Conservation (phyloP, 495 filamentous ascomycete species). For the Aspergillus asperescens region DNA sequence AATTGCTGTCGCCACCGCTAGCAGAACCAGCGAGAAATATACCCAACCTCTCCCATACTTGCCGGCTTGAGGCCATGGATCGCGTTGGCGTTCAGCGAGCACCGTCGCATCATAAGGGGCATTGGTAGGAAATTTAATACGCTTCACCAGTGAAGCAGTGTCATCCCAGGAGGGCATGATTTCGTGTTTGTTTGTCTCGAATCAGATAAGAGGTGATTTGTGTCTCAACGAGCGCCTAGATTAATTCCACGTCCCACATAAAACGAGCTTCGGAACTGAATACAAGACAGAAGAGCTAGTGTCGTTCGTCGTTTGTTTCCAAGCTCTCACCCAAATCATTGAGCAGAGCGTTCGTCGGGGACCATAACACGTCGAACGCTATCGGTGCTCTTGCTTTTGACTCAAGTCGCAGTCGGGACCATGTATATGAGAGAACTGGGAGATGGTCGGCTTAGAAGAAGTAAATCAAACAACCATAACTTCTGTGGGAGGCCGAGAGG, state of each 20-base stretch:
- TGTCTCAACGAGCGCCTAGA: background rate
- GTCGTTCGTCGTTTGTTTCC: background rate
- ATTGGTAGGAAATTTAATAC: constrained; percentile 67
- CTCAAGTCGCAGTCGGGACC: background rate
- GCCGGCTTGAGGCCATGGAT: constrained; percentile 74
- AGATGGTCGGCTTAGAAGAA: constrained; percentile 5
- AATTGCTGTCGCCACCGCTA: constrained; percentile 56
- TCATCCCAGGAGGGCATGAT: constrained; percentile 17
- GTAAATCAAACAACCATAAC: constrained; percentile 2
- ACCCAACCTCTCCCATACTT: constrained; percentile 88
- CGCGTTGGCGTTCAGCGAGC: constrained; percentile 65
- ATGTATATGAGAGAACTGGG: background rate
- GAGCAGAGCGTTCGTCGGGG: constrained; percentile 3
- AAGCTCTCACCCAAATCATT: background rate
- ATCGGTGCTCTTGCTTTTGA: background rate
- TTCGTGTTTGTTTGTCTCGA: background rate
- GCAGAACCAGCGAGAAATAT: constrained; percentile 71
- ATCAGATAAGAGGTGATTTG: background rate
- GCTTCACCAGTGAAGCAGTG: constrained; percentile 53
- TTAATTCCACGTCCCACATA: background rate
- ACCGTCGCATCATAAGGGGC: constrained; percentile 64
- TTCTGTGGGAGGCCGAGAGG: constrained; percentile 1
- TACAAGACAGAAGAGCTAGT: background rate
- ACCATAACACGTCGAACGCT: background rate
- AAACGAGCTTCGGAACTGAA: background rate